Percentiles rank a stretch among this genome's conserved stretches.
phyloP scores from a whole-genome alignment of 306 rosid species.

The Coriaria nepalensis region DNA sequence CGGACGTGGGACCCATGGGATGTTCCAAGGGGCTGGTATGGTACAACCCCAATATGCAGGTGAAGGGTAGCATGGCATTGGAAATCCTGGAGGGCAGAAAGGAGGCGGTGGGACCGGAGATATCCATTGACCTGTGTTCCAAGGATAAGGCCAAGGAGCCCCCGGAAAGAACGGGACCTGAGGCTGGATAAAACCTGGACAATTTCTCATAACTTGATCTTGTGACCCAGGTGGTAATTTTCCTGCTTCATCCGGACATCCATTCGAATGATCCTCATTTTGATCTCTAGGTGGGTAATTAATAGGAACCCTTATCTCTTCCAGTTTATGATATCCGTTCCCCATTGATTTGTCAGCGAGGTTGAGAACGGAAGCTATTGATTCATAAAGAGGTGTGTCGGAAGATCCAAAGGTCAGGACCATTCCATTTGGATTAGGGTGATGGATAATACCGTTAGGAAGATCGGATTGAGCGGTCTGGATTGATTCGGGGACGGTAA shows the following conservation, averaged over 20 bases:
- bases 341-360: constrained; percentile 24
- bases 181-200: constrained; percentile 26
- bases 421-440: constrained; percentile 23
- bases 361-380: constrained; percentile 36
- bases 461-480: constrained; percentile 20
- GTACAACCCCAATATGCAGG: constrained; percentile 37
- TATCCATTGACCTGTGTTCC: constrained; percentile 36
- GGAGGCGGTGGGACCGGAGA: constrained; percentile 27
- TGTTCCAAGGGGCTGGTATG: constrained; percentile 29
- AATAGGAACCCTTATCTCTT: constrained; percentile 20
- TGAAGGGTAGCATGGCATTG: constrained; percentile 34
- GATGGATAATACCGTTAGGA: constrained; percentile 14
- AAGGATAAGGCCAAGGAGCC: constrained; percentile 39
- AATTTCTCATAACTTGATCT: constrained; percentile 25
- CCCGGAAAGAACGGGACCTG: constrained; percentile 32
- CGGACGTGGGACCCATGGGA: constrained; percentile 36
- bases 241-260: constrained; percentile 21
- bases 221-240: constrained; percentile 17
- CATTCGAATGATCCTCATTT: constrained; percentile 15
- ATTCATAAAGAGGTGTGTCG: constrained; percentile 31
- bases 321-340: constrained; percentile 28
- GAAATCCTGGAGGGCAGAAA: constrained; percentile 37
- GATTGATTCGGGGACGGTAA: constrained; percentile 23
- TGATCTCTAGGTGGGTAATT: constrained; percentile 15
- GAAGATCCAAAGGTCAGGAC: constrained; percentile 28